Evolutionary conservation across 169 alveolate genomes (phyloP).

Genomic region (Cyclospora cayetanensis): DNA sequence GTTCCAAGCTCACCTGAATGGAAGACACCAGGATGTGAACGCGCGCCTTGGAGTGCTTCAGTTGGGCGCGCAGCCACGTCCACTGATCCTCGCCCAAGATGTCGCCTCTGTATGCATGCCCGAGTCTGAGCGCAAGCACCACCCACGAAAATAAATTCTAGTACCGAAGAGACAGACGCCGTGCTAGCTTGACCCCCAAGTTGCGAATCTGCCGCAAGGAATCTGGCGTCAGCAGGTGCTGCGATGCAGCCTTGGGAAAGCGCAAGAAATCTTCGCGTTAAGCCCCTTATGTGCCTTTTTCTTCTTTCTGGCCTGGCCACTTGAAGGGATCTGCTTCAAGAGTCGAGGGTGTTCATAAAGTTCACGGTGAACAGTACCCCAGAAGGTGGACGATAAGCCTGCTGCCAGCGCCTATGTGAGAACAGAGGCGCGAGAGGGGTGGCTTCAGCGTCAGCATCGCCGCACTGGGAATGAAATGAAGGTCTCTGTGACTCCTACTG

Average conservation of each 20-base stretch:
- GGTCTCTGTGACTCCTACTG: background rate
- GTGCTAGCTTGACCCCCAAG: too few relatives aligned
- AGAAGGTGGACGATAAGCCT: background rate
- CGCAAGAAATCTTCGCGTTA: too few relatives aligned
- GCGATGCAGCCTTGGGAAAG: too few relatives aligned
- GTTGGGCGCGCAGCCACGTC: constrained; percentile 90
- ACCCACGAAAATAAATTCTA: constrained; percentile 3
- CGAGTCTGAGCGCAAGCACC: constrained; percentile 47
- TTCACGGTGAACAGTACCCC: background rate
- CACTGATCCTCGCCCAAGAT: constrained; percentile 91
- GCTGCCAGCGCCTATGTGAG: background rate
- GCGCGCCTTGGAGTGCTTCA: constrained; percentile 85
- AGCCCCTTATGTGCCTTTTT: too few relatives aligned
- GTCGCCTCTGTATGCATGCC: constrained; percentile 80
- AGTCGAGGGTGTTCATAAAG: too few relatives aligned
- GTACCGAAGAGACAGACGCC: background rate
- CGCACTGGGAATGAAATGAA: background rate
- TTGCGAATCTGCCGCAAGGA: too few relatives aligned
- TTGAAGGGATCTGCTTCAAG: too few relatives aligned
- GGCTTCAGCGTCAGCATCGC: background rate
- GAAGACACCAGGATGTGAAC: constrained; percentile 90
- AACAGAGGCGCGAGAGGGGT: background rate
- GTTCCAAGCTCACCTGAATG: constrained; percentile 80
- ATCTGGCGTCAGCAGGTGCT: too few relatives aligned
- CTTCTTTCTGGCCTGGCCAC: too few relatives aligned